Evolutionary conservation across 345 rosid genomes (phyloP).

Genomic region (Clarkia xantiana): DNA sequence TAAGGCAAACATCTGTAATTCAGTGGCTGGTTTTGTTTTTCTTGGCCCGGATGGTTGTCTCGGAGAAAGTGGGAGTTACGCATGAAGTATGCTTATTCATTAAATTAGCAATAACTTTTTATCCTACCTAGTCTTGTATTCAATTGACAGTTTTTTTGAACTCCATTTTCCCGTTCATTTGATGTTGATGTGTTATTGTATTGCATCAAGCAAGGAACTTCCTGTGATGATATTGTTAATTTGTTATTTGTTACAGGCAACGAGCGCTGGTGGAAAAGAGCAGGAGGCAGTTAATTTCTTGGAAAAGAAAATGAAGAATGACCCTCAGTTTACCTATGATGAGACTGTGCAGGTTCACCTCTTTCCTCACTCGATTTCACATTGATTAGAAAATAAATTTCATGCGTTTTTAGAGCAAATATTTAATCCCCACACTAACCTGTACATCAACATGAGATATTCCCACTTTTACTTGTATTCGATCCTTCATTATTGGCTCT

Average conservation of each 20-base stretch:
- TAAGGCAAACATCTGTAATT: no score
- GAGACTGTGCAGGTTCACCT: slow-evolving; percentile 87
- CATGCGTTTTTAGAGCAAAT: not conserved
- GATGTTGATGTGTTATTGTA: not conserved
- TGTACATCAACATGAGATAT: no score
- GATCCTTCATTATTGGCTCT: no score
- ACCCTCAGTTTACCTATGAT: slow-evolving; percentile 64
- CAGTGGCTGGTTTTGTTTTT: no score
- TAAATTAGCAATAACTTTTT: no score
- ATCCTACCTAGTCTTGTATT: no score
- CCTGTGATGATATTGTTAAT: not conserved
- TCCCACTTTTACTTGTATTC: no score
- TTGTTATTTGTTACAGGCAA: slow-evolving; percentile 43
- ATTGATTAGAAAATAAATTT: not conserved
- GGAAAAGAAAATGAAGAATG: slow-evolving; percentile 98
- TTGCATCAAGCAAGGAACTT: not conserved
- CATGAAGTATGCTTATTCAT: no score
- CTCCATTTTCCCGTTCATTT: not conserved
- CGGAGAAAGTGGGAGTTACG: no score
- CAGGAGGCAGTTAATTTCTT: slow-evolving; percentile 97
- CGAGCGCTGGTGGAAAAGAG: slow-evolving; percentile 95
- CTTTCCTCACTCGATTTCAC: not conserved
- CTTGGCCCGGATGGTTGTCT: no score
- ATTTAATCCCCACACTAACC: no score
- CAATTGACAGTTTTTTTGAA: not conserved